A percentile compares a stretch with the other conserved stretches of the same genome.
These are phyloP conservation scores for Cryptomeria japonica DNA, from an alignment of 75 land plant genomes.

Conservation along the genomic window DNA sequence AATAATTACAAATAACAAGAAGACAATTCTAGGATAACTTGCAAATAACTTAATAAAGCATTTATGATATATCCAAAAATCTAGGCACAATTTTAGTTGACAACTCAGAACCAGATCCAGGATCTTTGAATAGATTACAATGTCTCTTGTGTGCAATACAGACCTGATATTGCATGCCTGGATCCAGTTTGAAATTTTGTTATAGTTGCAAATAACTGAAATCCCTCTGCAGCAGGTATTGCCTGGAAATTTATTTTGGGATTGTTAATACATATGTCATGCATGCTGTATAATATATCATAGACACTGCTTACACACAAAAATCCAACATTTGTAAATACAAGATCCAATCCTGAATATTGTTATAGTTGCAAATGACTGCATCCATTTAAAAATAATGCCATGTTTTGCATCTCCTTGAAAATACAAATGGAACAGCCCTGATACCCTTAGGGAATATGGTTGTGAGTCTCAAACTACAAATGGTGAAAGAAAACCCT, in stretches of 20 bases:
- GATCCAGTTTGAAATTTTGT: conserved; percentile 44
- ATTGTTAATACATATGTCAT: conserved; percentile 6
- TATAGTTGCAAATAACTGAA: conserved; percentile 79
- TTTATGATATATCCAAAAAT: not conserved
- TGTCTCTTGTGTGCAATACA: not conserved
- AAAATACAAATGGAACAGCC: no score
- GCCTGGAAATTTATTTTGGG: conserved; percentile 36
- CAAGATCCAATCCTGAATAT: conserved; percentile 31
- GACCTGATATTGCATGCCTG: conserved; percentile 39
- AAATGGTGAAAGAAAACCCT: no score
- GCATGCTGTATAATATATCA: not conserved
- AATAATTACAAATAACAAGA: not conserved
- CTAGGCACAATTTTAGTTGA: not conserved
- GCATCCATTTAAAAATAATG: conserved; percentile 24
- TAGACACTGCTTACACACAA: not conserved
- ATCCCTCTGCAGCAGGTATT: conserved; percentile 67
- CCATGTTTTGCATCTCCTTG: no score
- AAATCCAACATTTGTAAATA: not conserved
- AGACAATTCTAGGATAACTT: not conserved
- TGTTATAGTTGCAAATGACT: conserved; percentile 75
- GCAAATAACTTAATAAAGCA: not conserved
- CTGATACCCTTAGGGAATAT: no score
- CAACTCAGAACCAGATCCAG: not conserved
- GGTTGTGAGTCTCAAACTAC: no score
- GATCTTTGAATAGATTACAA: not conserved